Conservation (phyloP, 352 stramenopile species). For the Phytophthora sp. region DNA sequence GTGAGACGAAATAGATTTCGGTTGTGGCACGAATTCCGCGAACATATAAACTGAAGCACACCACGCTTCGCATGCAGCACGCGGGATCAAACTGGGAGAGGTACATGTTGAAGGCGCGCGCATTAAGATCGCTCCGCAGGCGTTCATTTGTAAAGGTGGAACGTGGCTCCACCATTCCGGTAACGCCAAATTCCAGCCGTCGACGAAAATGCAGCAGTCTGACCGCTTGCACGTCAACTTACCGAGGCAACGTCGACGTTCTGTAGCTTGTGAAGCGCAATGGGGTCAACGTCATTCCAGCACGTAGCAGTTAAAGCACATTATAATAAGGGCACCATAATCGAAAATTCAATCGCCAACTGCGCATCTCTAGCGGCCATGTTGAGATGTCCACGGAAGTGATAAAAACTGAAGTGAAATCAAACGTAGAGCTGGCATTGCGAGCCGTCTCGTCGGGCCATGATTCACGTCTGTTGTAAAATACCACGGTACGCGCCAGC, state of each 20-base stretch:
- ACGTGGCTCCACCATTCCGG: no score
- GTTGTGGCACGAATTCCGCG: neutral
- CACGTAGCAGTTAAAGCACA: no score
- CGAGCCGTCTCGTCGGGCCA: conserved; percentile 17
- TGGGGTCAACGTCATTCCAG: neutral
- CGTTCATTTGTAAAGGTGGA: no score
- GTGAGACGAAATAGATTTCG: neutral
- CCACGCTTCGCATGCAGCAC: no score
- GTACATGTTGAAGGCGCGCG: no score
- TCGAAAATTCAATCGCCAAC: neutral
- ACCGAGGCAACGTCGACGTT: neutral
- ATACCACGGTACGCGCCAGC: conserved; percentile 21
- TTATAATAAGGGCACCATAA: conserved; percentile 18
- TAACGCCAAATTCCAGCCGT: no score
- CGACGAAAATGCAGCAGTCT: no score
- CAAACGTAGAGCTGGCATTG: neutral
- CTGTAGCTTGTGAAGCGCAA: neutral
- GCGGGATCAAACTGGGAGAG: no score
- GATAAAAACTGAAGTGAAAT: conserved; percentile 35
- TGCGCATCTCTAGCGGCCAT: neutral
- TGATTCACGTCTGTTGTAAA: conserved; percentile 30
- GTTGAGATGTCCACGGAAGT: neutral
- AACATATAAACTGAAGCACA: no score
- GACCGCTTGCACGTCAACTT: conserved; percentile 11
- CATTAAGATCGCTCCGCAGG: no score